phyloP scores from a whole-genome alignment of 2,329 filamentous ascomycete genomes.

The Phyllosticta citribraziliensis region DNA sequence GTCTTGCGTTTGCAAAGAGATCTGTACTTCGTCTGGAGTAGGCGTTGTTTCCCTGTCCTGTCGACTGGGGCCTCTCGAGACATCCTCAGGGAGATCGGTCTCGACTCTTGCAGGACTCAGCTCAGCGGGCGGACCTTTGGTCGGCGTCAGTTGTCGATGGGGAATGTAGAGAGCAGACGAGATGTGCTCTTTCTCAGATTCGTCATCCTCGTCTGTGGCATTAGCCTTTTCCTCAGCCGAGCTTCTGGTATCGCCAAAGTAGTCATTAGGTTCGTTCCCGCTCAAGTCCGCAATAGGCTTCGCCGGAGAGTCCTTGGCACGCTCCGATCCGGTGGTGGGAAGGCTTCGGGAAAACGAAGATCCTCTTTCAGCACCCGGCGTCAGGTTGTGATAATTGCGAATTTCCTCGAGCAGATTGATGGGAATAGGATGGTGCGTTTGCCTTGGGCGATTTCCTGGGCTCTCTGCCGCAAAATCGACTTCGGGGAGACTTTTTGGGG shows the following conservation, averaged over 20 bases:
- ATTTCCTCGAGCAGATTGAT: conserved; percentile 47
- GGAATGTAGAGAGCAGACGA: conserved; percentile 78
- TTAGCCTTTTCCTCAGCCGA: conserved; percentile 9
- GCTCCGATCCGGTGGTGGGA: conserved; percentile 25
- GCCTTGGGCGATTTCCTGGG: background rate
- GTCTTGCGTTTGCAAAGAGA: conserved; percentile 50
- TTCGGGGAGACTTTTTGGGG: background rate
- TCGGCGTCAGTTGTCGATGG: conserved; percentile 47
- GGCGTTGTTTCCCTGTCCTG: conserved; percentile 7
- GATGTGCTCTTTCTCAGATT: conserved; percentile 73
- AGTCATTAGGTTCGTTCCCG: conserved; percentile 7
- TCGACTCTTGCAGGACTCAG: conserved; percentile 6
- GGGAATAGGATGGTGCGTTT: conserved; percentile 27
- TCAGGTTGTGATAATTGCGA: conserved; percentile 43
- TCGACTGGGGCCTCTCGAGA: conserved; percentile 5
- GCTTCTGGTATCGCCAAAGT: conserved; percentile 2
- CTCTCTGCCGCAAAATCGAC: background rate
- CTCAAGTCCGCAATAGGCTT: conserved; percentile 12
- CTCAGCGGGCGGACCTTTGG: conserved; percentile 3
- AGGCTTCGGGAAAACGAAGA: conserved; percentile 45
- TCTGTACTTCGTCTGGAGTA: conserved; percentile 47
- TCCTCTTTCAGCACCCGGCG: conserved; percentile 35
- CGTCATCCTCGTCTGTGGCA: conserved; percentile 40
- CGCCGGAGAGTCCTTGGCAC: conserved; percentile 18
- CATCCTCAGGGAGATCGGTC: background rate